Evolutionary conservation across 2,329 filamentous ascomycete species (phyloP).

Genomic region (Epichloe brachyelytri): DNA sequence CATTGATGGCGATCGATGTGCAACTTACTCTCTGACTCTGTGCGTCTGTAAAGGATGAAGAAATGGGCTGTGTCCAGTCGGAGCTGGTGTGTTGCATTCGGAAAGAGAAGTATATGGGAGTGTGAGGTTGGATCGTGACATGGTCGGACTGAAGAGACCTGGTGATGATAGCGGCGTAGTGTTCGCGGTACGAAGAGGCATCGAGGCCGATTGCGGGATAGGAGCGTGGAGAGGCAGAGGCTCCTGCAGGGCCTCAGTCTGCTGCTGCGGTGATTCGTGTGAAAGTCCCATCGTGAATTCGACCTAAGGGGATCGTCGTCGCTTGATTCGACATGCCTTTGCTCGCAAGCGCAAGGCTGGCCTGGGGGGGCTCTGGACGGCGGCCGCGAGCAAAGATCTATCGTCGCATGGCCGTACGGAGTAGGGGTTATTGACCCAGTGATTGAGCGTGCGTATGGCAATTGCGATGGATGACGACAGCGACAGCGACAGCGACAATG

Average conservation of each 20-base stretch:
- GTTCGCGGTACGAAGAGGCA: constrained; percentile 35
- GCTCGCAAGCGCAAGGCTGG: constrained; percentile 4
- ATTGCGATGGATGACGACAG: not conserved
- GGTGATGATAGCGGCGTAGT: constrained; percentile 49
- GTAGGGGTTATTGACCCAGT: not conserved
- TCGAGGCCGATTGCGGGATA: constrained; percentile 23
- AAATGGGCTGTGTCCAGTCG: constrained; percentile 42
- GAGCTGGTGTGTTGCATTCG: constrained; percentile 41
- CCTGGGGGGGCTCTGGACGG: constrained; percentile 4
- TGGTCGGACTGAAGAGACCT: constrained; percentile 45
- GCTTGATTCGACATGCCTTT: constrained; percentile 9
- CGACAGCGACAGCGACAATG: not conserved
- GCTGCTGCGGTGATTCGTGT: constrained; percentile 4
- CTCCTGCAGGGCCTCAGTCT: constrained; percentile 1
- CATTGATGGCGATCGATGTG: not conserved
- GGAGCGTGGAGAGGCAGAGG: constrained; percentile 17
- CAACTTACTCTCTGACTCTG: constrained; percentile 61
- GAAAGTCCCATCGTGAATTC: constrained; percentile 9
- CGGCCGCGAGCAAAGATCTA: constrained; percentile 7
- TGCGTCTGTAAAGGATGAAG: constrained; percentile 60
- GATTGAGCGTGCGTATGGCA: not conserved
- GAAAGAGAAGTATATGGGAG: constrained; percentile 30
- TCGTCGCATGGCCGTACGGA: constrained; percentile 6
- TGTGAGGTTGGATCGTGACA: constrained; percentile 26
- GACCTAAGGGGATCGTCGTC: not conserved